Conservation (phyloP, 208 protist genomes). For the Acanthamoeba royreba region DNA sequence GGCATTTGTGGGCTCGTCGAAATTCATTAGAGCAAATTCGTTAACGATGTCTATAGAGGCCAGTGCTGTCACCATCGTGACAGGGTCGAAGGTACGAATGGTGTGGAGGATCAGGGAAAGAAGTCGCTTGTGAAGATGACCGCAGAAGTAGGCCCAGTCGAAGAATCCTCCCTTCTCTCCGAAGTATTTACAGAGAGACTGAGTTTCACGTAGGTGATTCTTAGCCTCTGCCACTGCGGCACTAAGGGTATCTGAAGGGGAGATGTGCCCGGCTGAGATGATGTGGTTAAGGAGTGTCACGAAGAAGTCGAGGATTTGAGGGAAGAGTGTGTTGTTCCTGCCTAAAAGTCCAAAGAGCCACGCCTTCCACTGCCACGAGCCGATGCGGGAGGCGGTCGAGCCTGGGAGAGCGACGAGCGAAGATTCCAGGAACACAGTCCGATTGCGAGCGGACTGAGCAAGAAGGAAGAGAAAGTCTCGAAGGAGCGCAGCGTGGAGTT, state of each 20-base stretch:
- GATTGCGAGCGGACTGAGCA: background rate
- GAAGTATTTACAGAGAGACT: slow-evolving; percentile 44
- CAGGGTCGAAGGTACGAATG: background rate
- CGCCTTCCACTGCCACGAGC: slow-evolving; percentile 38
- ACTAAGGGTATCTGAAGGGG: background rate
- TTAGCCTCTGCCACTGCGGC: background rate
- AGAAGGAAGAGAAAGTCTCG: slow-evolving; percentile 30
- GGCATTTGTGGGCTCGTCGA: no score
- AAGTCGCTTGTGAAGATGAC: slow-evolving; percentile 20
- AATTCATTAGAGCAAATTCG: background rate
- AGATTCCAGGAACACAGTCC: background rate
- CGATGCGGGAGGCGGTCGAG: background rate
- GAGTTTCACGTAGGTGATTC: background rate
- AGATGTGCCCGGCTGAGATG: background rate
- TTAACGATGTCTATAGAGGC: background rate
- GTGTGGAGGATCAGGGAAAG: background rate
- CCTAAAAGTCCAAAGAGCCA: slow-evolving; percentile 29
- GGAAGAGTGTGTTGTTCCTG: slow-evolving; percentile 21
- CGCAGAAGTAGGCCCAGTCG: slow-evolving; percentile 29
- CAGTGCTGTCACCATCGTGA: background rate
- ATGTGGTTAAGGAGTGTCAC: slow-evolving; percentile 28
- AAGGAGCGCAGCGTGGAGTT: background rate
- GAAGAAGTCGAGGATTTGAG: slow-evolving; percentile 6
- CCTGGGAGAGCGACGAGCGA: background rate
- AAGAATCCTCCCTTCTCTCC: slow-evolving; percentile 5